Percentiles rank a stretch among this genome's conserved stretches.
These are phyloP conservation scores for Candida stauntonica DNA, from an alignment of 805 yeast species.

Conservation along the genomic window DNA sequence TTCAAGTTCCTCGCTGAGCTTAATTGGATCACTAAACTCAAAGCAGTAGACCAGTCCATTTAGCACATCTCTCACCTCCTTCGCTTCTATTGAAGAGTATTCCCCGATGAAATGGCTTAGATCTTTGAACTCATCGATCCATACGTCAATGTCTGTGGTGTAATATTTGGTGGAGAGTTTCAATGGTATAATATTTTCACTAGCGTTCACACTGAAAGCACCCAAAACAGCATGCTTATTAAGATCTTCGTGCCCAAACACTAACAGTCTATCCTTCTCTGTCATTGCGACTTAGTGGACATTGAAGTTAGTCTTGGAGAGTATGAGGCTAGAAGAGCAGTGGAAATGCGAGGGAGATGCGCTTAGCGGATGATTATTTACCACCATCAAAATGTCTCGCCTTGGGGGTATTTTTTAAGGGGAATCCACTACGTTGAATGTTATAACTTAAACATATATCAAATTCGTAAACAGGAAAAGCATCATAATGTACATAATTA, in stretches of 20 bases:
- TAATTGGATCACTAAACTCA: conserved; percentile 2
- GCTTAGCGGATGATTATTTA: neutral
- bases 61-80: conserved; percentile 30
- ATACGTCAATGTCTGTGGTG: conserved; percentile 25
- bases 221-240: conserved; percentile 8
- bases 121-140: conserved; percentile 26
- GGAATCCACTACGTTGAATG: too few relatives aligned
- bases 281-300: too few relatives aligned
- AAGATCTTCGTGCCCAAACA: conserved; percentile 5
- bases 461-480: neutral
- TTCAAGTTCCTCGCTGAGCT: too few relatives aligned
- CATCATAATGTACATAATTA: neutral
- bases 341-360: too few relatives aligned
- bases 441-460: too few relatives aligned
- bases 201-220: conserved; percentile 3
- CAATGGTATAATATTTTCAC: conserved; percentile 10
- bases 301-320: too few relatives aligned
- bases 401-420: too few relatives aligned
- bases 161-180: conserved; percentile 31
- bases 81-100: conserved; percentile 9
- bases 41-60: conserved; percentile 26
- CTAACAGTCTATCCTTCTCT: conserved; percentile 8
- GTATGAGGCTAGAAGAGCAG: too few relatives aligned
- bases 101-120: conserved; percentile 31
- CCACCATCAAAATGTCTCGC: neutral